These are phyloP conservation scores for Rhodosporidiobolus sp. DNA, from an alignment of 768 basidiomycete genomes.

Conservation along the genomic window DNA sequence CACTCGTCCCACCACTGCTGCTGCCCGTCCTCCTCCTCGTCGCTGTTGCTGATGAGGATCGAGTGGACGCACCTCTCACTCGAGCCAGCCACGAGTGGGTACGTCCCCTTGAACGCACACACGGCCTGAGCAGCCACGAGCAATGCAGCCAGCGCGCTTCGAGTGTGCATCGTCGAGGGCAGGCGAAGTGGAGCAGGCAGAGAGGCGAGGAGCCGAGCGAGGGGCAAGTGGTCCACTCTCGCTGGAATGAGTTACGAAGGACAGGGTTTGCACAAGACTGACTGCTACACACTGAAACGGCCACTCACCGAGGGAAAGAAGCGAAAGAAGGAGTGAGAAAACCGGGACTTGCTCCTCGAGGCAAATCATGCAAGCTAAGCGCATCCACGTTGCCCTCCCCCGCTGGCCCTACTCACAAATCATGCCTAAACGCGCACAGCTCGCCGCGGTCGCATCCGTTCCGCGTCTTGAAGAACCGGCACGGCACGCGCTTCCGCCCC, in stretches of 20 bases:
- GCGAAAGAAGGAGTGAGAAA: no score
- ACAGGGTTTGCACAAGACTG: no score
- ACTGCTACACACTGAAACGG: no score
- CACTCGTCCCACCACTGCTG: no score
- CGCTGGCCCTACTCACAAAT: not conserved
- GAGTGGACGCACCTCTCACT: slow-evolving; percentile 7
- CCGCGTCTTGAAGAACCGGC: slow-evolving; percentile 7
- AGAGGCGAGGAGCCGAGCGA: not conserved
- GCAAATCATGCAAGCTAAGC: no score
- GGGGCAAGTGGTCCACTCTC: not conserved
- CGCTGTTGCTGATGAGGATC: no score
- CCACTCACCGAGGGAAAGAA: no score
- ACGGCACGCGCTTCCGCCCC: not conserved
- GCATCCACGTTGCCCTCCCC: not conserved
- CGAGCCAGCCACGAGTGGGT: slow-evolving; percentile 22
- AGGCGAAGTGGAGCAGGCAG: not conserved
- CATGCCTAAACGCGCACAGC: slow-evolving; percentile 26
- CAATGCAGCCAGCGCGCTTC: not conserved
- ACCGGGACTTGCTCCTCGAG: no score
- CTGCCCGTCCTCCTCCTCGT: no score
- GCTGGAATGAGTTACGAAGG: no score
- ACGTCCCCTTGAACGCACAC: slow-evolving; percentile 15
- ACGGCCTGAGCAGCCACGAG: not conserved
- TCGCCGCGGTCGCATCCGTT: slow-evolving; percentile 25
- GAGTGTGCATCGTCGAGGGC: not conserved